Conservation (phyloP, 129 eudicot genomes). For the Deinandra increscens region DNA sequence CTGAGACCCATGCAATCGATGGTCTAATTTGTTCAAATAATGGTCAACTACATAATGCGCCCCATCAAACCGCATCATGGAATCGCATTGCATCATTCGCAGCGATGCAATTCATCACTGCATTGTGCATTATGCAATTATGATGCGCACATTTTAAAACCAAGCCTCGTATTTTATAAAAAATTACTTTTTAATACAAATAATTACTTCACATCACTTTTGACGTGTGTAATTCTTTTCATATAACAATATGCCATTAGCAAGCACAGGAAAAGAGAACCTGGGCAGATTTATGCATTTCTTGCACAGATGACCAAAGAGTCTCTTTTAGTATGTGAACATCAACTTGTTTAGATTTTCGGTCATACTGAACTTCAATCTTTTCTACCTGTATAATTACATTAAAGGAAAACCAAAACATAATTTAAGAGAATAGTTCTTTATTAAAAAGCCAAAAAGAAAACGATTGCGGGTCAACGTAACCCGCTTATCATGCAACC, state of each 20-base stretch:
- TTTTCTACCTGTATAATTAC: constrained; percentile 51
- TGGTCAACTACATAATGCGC: too few species aligned
- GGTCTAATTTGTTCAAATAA: too few species aligned
- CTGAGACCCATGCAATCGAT: too few species aligned
- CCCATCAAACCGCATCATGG: too few species aligned
- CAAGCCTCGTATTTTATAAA: too few species aligned
- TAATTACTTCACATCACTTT: too few species aligned
- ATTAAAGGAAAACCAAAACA: constrained; percentile 5
- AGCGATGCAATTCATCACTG: too few species aligned
- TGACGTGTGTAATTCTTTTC: not conserved
- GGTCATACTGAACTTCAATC: constrained; percentile 71
- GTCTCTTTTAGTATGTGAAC: constrained; percentile 82
- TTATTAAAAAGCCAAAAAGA: not conserved
- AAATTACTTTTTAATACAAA: too few species aligned
- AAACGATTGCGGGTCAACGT: not conserved
- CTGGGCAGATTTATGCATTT: constrained; percentile 35
- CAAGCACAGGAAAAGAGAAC: constrained; percentile 18
- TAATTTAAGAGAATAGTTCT: too few species aligned
- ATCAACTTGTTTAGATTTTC: constrained; percentile 90
- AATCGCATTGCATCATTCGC: too few species aligned
- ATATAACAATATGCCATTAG: constrained; percentile 1
- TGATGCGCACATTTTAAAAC: too few species aligned
- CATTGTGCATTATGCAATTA: too few species aligned
- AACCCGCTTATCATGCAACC: not conserved
- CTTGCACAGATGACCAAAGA: constrained; percentile 70